Base-by-base conservation (phyloP, 2,329 filamentous ascomycete genomes). In the Diaporthe ilicicola region DNA sequence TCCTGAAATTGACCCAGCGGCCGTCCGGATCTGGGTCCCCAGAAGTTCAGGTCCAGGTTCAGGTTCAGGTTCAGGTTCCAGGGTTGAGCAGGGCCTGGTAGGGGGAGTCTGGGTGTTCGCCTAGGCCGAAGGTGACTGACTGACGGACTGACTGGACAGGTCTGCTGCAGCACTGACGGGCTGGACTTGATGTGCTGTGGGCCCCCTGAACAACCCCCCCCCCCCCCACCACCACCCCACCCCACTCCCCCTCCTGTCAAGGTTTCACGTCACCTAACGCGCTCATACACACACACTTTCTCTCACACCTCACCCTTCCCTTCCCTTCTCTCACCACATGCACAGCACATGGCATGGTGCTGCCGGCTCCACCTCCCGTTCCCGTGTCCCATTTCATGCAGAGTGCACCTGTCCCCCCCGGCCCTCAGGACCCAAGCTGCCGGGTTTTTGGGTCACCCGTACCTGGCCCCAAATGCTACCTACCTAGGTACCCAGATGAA, bases 361-460 rank as follows among this genome's bases (percentile, higher is more conserved):
- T 68, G 17, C 53, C 66, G 66, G 66, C 54, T 68, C 66, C 66
- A 68, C 66, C 42, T 59, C 66, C 66, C 66, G 66, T 46, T 34
- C 44, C 50, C 50, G 44, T 46, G 27, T 42, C 65, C 56, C 44
- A 50, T 55, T 51, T 51, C 65, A 46, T 46, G 37, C 65, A 67
- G 48, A 17, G 10, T 19, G 22, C 65, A 34, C 50, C 13, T 55
- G 37, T 29, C 42, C 65, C 65, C 65, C 42, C 65, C 65, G 53
- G 42, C 17, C 44, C 66, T 51, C 42, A 59, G 53, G 66, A 59
- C 19, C 66, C 66, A 68, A 55, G 29, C 44, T 50, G 53, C 53
- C 29, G 50, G 37, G 53, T 55, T 56, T 48, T n/a, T 22, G 17
- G 29, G 32, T 68, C 66, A 44, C 24, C 2, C 39, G 54, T 19